These are phyloP conservation scores for Cryptococcus hybrid DNA, from an alignment of 1,284 basidiomycete genomes.

Conservation along the genomic window DNA sequence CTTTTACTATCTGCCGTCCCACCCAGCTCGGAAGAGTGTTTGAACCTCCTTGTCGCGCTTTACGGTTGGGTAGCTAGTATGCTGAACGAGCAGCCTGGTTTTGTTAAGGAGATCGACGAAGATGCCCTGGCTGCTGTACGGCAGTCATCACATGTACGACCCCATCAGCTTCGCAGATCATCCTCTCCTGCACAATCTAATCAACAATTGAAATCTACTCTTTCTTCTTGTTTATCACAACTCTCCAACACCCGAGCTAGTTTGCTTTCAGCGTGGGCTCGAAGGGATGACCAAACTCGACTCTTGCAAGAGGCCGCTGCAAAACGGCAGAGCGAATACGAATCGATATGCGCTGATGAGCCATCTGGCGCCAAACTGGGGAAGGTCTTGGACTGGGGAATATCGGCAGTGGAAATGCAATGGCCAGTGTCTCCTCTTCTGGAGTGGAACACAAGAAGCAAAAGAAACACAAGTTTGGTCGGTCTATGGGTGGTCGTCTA, in stretches of 20 bases:
- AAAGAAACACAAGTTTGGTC: constrained; percentile 39
- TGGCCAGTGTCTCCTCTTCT: constrained; percentile 14
- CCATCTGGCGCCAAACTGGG: neutral
- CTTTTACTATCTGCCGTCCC: constrained; percentile 46
- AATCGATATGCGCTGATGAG: constrained; percentile 4
- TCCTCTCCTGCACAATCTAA: constrained; percentile 1
- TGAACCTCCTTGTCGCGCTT: constrained; percentile 45
- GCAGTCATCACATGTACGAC: neutral
- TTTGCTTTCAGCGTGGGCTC: constrained; percentile 37
- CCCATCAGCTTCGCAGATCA: neutral
- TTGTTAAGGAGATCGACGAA: constrained; percentile 1
- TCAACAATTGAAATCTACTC: constrained; percentile 23
- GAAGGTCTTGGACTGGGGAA: neutral
- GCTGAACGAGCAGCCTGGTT: constrained; percentile 23
- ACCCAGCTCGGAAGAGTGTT: constrained; percentile 42
- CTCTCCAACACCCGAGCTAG: constrained; percentile 29
- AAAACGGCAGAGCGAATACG: constrained; percentile 12
- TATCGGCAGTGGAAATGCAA: constrained; percentile 4
- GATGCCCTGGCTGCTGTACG: neutral
- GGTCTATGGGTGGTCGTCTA: constrained; percentile 37
- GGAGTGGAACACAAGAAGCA: constrained; percentile 26
- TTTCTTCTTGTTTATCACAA: constrained; percentile 32
- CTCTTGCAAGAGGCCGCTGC: constrained; percentile 28
- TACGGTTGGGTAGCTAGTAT: constrained; percentile 44
- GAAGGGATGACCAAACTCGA: constrained; percentile 31